Conservation (phyloP, 2,329 filamentous ascomycete species). For the Xylaria arbuscula region DNA sequence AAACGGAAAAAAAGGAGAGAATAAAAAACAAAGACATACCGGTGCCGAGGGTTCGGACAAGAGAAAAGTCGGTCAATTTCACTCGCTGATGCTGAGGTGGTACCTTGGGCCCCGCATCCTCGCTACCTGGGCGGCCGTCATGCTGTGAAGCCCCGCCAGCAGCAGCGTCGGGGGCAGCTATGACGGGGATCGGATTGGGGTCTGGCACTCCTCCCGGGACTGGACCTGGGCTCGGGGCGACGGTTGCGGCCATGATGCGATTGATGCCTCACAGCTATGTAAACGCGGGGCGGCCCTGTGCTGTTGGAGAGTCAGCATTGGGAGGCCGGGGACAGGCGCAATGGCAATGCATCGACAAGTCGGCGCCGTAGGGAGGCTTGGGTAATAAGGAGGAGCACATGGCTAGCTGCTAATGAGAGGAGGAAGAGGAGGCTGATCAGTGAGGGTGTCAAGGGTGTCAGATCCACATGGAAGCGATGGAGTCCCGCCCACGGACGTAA, state of each 20-base stretch:
- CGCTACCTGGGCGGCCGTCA: constrained; percentile 31
- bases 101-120: constrained; percentile 44
- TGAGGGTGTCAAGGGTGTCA: constrained; percentile 30
- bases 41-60: constrained; percentile 81
- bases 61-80: constrained; percentile 71
- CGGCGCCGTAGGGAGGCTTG: constrained; percentile 18
- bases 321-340: constrained; percentile 29
- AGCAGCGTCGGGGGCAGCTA: constrained; percentile 38
- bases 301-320: constrained; percentile 37
- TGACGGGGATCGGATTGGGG: constrained; percentile 41
- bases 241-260: constrained; percentile 50
- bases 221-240: constrained; percentile 45
- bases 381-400: constrained; percentile 16
- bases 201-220: constrained; percentile 43
- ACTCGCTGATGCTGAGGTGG: constrained; percentile 52
- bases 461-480: constrained; percentile 36
- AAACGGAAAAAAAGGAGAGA: neutral
- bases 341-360: constrained; percentile 33
- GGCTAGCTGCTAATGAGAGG: constrained; percentile 9
- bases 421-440: constrained; percentile 33
- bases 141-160: constrained; percentile 36
- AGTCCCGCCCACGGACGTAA: constrained; percentile 27
- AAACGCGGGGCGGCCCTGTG: constrained; percentile 28
- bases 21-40: constrained; percentile 59
- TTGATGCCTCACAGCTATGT: constrained; percentile 26